Conservation (phyloP, 73 alveolate genomes). For the Blepharisma japonicum region DNA sequence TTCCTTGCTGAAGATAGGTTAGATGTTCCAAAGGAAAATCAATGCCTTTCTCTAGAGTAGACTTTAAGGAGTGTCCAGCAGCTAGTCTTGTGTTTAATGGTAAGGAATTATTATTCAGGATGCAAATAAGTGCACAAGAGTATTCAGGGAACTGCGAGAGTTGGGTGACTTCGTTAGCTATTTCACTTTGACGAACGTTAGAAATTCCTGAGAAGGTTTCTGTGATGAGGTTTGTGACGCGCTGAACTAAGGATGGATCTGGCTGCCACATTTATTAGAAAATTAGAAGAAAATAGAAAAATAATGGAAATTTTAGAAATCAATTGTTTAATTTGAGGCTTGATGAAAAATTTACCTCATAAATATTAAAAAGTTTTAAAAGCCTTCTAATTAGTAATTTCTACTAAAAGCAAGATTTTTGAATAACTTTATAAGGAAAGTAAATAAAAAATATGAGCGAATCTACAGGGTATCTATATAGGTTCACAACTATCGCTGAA, state of each 20-base stretch:
- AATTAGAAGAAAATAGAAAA: no score
- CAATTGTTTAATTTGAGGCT: no score
- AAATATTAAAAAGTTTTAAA: no score
- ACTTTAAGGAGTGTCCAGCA: slow-evolving; percentile 15
- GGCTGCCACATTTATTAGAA: slow-evolving; percentile 13
- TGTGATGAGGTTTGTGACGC: slow-evolving; percentile 16
- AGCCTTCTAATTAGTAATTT: no score
- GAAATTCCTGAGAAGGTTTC: neutral
- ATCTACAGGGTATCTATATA: no score
- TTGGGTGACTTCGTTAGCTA: neutral
- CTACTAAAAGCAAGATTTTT: no score
- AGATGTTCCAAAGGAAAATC: neutral
- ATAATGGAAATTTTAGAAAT: no score
- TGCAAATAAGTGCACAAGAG: neutral
- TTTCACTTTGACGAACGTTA: slow-evolving; percentile 8
- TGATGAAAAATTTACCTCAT: no score
- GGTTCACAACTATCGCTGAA: no score
- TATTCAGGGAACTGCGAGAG: neutral
- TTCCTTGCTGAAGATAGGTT: neutral
- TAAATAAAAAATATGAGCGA: no score
- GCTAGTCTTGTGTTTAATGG: neutral
- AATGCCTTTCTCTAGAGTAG: neutral
- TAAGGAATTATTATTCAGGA: neutral
- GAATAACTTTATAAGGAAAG: no score
- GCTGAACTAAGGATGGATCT: neutral